Evolutionary conservation across 1,139 yeast genomes (phyloP).

Genomic region (Blastobotrys petasosporus): DNA sequence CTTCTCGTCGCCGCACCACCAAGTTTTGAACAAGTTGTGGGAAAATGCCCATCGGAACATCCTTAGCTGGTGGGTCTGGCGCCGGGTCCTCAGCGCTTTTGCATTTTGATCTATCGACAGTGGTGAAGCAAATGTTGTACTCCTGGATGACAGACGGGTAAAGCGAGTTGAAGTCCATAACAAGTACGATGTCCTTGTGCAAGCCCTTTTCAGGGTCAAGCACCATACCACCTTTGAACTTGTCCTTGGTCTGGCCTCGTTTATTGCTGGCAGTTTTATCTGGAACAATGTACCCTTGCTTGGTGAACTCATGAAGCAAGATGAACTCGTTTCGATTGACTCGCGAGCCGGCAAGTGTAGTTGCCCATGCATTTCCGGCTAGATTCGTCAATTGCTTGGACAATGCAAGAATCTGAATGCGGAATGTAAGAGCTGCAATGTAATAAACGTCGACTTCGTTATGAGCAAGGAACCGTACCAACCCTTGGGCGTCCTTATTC

Average conservation of each 20-base stretch:
- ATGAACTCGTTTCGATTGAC: constrained; percentile 95
- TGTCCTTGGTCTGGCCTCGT: constrained; percentile 48
- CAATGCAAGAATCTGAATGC: constrained; percentile 78
- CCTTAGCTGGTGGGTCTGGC: constrained; percentile 64
- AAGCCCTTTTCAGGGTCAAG: constrained; percentile 96
- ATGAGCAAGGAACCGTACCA: constrained; percentile 67
- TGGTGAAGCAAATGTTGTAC: constrained; percentile 93
- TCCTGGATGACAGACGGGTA: constrained; percentile 98
- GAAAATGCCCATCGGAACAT: constrained; percentile 66
- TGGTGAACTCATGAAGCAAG: constrained; percentile 83
- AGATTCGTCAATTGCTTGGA: constrained; percentile 87
- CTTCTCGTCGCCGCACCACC: constrained; percentile 89
- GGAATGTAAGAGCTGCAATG: constrained; percentile 71
- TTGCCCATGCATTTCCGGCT: constrained; percentile 98
- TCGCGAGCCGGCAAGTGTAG: constrained; percentile 89
- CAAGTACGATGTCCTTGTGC: constrained; percentile 81
- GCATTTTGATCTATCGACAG: constrained; percentile 64
- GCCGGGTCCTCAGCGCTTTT: constrained; percentile 53
- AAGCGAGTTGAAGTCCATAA: constrained; percentile 97
- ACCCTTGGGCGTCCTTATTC: constrained; percentile 56
- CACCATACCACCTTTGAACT: constrained; percentile 93
- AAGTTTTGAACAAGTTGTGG: constrained; percentile 79
- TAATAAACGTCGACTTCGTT: constrained; percentile 57
- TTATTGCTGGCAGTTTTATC: constrained; percentile 46
- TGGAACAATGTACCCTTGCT: constrained; percentile 78